Base-by-base conservation (phyloP, 2,329 filamentous ascomycete species). In the Thelonectria blattea region DNA sequence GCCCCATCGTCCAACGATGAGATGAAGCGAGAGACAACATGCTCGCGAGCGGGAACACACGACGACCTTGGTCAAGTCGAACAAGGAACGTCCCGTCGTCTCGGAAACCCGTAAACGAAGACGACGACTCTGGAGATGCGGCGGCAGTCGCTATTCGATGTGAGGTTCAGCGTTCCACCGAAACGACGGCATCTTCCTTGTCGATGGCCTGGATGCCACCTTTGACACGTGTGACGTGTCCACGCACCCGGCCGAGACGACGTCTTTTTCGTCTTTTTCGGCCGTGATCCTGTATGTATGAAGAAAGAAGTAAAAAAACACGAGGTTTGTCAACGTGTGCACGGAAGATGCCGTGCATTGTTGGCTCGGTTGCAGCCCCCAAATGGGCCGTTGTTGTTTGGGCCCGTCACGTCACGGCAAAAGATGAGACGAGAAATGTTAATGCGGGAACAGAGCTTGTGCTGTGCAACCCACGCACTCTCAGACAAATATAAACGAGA, bases 241-340 rank as follows among this genome's bases (percentile, higher is more conserved):
- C 67, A 55, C 53, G 51, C 17, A 18, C 24, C 20, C 24, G 48
- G 27, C 39, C 47, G 46, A 52, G 42, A 43, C 43, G 39, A 20
- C 27, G 10, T 15, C 34, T 34, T 34, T n/a, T n/a, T 34, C 27
- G 27, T 61, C 37, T 61, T 49, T n/a, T 15, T 30, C n/a, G 27
- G 51, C 32, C 12, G 37, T 17, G 14, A 22, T 30, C 9, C 37
- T 14, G 3, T n/a, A 30, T 15, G 24, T 27, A 39, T 22, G 32
- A 42, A 37, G 24, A 15, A 39, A 58, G 41, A 15, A 18, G 50
- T n/a, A n/a, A n/a, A 49, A 37, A 37, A 37, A 68, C 64, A 68
- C 65, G 65, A 68, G 63, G 37, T 53, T 52, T 60, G 60, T 46
- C 34, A 34, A 43, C 47, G 37, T 62, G 37, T 62, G 65, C 63